These are phyloP conservation scores for Ceratopteris richardii DNA, from an alignment of 75 land plant genomes.

Conservation along the genomic window DNA sequence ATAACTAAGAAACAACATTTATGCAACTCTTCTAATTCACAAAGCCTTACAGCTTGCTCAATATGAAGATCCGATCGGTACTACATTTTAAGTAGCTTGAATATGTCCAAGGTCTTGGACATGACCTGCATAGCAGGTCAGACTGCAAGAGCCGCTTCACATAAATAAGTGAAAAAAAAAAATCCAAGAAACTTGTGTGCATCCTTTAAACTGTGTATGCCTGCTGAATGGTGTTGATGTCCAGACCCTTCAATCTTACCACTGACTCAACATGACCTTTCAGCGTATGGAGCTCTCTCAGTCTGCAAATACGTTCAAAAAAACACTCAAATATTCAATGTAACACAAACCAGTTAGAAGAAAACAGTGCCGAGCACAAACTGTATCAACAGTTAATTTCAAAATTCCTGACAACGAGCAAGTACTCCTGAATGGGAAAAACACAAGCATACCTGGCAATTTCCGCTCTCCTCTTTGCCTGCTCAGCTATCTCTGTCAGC, in stretches of 20 bases:
- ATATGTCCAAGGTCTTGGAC: no score
- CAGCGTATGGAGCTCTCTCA: conserved; percentile 46
- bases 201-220: conserved; percentile 34
- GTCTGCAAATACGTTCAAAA: conserved; percentile 14
- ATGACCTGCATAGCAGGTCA: no score
- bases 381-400: background rate
- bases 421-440: background rate
- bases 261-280: conserved; percentile 67
- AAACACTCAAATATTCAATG: background rate
- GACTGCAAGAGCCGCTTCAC: no score
- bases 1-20: no score
- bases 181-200: background rate
- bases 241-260: conserved; percentile 42
- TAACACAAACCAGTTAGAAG: no score
- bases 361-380: background rate
- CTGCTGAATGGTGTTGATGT: conserved; percentile 49
- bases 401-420: background rate
- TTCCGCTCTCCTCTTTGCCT: conserved; percentile 65
- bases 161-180: no score
- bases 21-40: no score
- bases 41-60: no score
- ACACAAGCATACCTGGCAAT: conserved; percentile 42
- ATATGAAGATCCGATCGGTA: no score
- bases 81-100: no score
- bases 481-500: conserved; percentile 65